Conservation (phyloP, 257 asterid genomes). For the Dorcoceras hygrometricum region DNA sequence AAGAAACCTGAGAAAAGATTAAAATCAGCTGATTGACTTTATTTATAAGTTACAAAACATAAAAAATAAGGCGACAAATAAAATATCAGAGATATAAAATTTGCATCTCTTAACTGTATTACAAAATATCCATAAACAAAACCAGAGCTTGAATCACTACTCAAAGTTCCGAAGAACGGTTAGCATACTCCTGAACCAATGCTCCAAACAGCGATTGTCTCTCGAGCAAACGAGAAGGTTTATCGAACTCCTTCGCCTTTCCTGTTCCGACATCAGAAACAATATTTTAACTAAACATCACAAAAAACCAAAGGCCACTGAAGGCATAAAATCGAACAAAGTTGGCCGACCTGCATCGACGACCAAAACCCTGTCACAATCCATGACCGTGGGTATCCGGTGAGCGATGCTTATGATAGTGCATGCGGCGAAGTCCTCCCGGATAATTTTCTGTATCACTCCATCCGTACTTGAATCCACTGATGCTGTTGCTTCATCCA, state of each 20-base stretch:
- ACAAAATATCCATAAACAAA: not conserved
- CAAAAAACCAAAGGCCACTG: not conserved
- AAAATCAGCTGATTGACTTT: too few relatives aligned
- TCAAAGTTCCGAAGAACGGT: conserved; percentile 75
- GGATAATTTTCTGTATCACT: conserved; percentile 81
- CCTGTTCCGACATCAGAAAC: conserved; percentile 38
- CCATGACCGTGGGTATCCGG: conserved; percentile 96
- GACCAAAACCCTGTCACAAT: conserved; percentile 84
- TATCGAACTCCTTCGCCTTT: conserved; percentile 71
- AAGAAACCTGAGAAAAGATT: too few relatives aligned
- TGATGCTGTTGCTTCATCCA: conserved; percentile 99
- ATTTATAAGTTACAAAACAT: too few relatives aligned
- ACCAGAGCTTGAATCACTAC: not conserved
- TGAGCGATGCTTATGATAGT: conserved; percentile 97
- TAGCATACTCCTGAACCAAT: conserved; percentile 90
- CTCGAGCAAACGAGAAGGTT: conserved; percentile 67
- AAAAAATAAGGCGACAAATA: too few relatives aligned
- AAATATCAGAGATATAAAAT: too few relatives aligned
- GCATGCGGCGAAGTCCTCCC: conserved; percentile 82
- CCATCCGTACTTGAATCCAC: conserved; percentile 94
- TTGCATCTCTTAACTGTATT: not conserved
- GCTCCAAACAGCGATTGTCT: conserved; percentile 88
- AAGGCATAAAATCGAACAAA: not conserved
- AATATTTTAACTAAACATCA: not conserved
- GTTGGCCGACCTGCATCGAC: conserved; percentile 66